A percentile compares a stretch with the other conserved stretches of the same genome.
phyloP scores from a whole-genome alignment of 805 yeast genomes.

The Kluyveromyces starmeri region DNA sequence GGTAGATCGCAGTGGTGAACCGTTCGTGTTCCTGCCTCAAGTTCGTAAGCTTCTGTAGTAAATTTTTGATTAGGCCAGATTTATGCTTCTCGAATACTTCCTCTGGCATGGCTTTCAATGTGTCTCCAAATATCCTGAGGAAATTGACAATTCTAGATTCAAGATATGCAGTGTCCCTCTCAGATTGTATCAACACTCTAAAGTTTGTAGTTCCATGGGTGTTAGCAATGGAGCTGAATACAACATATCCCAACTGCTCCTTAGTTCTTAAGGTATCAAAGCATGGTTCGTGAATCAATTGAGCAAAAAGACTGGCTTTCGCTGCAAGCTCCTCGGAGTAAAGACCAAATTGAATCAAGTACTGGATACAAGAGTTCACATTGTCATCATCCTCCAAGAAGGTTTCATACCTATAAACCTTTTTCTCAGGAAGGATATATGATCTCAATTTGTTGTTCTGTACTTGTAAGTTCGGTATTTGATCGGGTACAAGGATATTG shows the following conservation, averaged over 20 bases:
- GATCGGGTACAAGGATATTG: conserved; percentile 37
- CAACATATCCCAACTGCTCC: conserved; percentile 93
- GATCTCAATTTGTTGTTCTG: conserved; percentile 31
- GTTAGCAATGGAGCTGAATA: conserved; percentile 63
- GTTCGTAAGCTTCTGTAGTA: conserved; percentile 66
- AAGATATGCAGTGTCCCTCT: conserved; percentile 62
- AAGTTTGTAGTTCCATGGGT: conserved; percentile 54
- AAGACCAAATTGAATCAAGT: conserved; percentile 59
- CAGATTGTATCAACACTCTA: conserved; percentile 76
- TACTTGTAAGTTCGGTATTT: conserved; percentile 27
- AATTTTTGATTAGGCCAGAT: conserved; percentile 54
- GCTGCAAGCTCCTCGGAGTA: conserved; percentile 38
- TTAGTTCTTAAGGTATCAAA: conserved; percentile 85
- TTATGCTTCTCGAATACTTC: conserved; percentile 65
- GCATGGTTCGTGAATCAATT: conserved; percentile 76
- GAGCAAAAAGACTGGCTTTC: conserved; percentile 56
- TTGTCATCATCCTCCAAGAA: conserved; percentile 56
- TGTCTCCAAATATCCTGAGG: conserved; percentile 38
- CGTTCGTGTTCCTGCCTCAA: conserved; percentile 64
- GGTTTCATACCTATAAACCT: conserved; percentile 39
- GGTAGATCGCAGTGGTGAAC: conserved; percentile 57
- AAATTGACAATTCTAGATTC: conserved; percentile 70
- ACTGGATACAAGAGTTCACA: conserved; percentile 77
- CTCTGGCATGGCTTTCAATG: conserved; percentile 43
- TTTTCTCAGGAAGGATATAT: conserved; percentile 33